phyloP scores from a whole-genome alignment of 345 rosid species.

The Rhodamnia argentea region DNA sequence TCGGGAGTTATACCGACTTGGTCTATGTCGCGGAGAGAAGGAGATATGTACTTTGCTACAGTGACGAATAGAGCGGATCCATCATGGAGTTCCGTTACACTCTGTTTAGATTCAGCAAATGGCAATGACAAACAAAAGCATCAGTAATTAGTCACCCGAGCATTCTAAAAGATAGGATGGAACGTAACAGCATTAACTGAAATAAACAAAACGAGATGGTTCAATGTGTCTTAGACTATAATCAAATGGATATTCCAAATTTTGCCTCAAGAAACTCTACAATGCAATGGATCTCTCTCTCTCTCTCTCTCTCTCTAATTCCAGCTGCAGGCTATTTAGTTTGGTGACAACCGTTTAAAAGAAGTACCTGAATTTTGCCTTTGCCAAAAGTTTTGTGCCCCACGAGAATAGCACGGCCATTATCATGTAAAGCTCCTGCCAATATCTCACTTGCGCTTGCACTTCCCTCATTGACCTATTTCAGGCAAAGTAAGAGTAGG shows the following conservation, averaged over 20 bases:
- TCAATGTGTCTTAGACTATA: neutral
- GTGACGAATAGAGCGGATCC: constrained; percentile 91
- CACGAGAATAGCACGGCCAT: constrained; percentile 88
- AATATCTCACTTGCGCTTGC: constrained; percentile 95
- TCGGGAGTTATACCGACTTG: constrained; percentile 77
- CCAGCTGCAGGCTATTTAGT: neutral
- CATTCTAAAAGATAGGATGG: neutral
- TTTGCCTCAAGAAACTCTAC: neutral
- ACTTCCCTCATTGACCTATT: constrained; percentile 85
- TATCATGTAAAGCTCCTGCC: constrained; percentile 86
- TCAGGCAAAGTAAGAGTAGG: neutral
- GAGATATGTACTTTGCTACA: constrained; percentile 84
- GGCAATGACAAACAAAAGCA: neutral
- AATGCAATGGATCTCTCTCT: neutral
- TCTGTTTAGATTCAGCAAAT: constrained; percentile 22
- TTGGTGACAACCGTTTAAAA: neutral
- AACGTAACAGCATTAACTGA: neutral
- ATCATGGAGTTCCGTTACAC: constrained; percentile 74
- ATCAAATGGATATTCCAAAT: neutral
- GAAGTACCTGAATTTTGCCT: constrained; percentile 78
- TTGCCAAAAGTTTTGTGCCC: constrained; percentile 84
- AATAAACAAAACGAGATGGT: neutral
- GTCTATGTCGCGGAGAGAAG: constrained; percentile 80
- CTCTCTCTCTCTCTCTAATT: neutral
- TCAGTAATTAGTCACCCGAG: neutral